phyloP scores from a whole-genome alignment of 495 filamentous ascomycete species.

The Aspergillus ellipticus region DNA sequence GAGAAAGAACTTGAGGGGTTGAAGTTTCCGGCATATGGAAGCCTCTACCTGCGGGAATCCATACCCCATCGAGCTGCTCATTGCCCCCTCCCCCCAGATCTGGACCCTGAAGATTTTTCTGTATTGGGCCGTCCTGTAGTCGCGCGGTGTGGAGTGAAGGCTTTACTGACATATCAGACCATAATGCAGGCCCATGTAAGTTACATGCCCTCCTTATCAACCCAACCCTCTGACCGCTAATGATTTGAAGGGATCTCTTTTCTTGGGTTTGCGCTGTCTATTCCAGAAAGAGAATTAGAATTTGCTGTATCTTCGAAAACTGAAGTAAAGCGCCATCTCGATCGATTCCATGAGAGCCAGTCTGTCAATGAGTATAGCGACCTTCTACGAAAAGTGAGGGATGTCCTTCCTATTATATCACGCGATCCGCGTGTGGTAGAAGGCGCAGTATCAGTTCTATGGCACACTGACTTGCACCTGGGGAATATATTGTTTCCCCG shows the following conservation, averaged over 20 bases:
- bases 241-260: neutral
- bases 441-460: slow-evolving; percentile 10
- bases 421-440: slow-evolving; percentile 10
- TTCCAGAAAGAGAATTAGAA: neutral
- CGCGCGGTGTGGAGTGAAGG: neutral
- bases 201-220: neutral
- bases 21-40: slow-evolving; percentile 24
- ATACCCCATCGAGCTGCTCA: slow-evolving; percentile 5
- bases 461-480: slow-evolving; percentile 26
- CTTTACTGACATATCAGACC: slow-evolving; percentile 1
- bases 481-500: slow-evolving; percentile 24
- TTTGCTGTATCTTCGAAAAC: neutral
- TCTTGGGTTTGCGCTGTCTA: neutral
- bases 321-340: slow-evolving; percentile 14
- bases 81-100: slow-evolving; percentile 11
- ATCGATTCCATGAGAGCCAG: slow-evolving; percentile 8
- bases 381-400: slow-evolving; percentile 11
- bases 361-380: slow-evolving; percentile 16
- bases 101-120: slow-evolving; percentile 15
- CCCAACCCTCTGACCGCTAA: neutral
- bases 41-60: slow-evolving; percentile 21
- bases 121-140: slow-evolving; percentile 18
- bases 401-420: slow-evolving; percentile 10
- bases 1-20: slow-evolving; percentile 23
- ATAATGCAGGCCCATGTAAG: slow-evolving; percentile 16